These are phyloP conservation scores for Triticum aestivum DNA, from an alignment of 176 grass and related monocot genomes.

Conservation along the genomic window DNA sequence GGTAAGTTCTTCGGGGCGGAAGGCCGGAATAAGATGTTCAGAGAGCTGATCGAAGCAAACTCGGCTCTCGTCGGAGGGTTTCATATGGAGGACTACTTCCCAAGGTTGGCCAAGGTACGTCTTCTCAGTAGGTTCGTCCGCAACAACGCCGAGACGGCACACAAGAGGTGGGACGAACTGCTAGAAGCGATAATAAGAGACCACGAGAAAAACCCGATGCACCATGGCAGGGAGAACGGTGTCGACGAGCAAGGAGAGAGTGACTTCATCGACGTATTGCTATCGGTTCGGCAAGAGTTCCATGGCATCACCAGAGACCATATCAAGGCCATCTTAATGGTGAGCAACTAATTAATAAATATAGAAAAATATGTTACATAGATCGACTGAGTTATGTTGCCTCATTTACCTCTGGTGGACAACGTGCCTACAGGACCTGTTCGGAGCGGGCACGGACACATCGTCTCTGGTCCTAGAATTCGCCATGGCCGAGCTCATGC, in stretches of 20 bases:
- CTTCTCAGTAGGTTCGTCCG: background rate
- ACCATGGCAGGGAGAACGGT: too few species aligned
- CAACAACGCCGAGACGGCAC: background rate
- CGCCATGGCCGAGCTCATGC: slow-evolving; percentile 15
- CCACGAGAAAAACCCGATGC: background rate
- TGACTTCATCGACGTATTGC: background rate
- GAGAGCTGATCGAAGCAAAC: background rate
- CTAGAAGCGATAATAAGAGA: background rate
- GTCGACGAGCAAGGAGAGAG: background rate
- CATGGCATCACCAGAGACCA: slow-evolving; percentile 6
- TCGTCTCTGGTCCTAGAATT: background rate
- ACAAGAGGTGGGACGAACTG: background rate
- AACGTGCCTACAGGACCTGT: background rate
- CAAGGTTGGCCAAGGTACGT: background rate
- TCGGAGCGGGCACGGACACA: background rate
- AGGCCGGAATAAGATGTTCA: slow-evolving; percentile 17
- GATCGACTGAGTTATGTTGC: background rate
- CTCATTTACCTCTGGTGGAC: background rate
- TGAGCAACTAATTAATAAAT: background rate
- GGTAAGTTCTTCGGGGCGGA: slow-evolving; percentile 25
- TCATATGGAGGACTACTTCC: background rate
- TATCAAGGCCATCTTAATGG: slow-evolving; percentile 15
- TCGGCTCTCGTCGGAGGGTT: background rate
- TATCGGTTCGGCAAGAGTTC: background rate
- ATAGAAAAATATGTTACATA: background rate